Percentiles rank a stretch among this genome's conserved stretches.
These are phyloP conservation scores for Enterocytospora artemiae DNA, from an alignment of 371 early-diverging fungal species.

Conservation along the genomic window DNA sequence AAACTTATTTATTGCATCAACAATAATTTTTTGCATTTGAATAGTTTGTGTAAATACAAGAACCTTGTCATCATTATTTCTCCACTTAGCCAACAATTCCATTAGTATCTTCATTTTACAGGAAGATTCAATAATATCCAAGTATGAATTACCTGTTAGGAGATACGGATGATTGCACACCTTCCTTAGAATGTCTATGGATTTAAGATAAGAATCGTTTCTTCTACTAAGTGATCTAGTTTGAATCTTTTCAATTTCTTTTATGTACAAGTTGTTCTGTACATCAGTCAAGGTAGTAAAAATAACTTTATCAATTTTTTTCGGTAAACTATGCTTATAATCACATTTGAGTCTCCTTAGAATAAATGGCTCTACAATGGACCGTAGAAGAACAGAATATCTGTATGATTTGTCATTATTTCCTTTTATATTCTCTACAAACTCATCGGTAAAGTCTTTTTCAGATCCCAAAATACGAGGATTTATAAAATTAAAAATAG, in stretches of 20 bases:
- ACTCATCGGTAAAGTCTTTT: slow-evolving; percentile 67
- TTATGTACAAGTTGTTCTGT: slow-evolving; percentile 68
- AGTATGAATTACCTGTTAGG: background rate
- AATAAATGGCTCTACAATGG: slow-evolving; percentile 79
- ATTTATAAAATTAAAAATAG: slow-evolving; percentile 79
- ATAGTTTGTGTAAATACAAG: slow-evolving; percentile 85
- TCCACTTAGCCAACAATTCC: slow-evolving; percentile 72
- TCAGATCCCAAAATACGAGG: slow-evolving; percentile 81
- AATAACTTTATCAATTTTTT: slow-evolving; percentile 77
- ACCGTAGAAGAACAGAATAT: slow-evolving; percentile 73
- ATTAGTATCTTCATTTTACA: slow-evolving; percentile 36
- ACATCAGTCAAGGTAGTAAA: slow-evolving; percentile 72
- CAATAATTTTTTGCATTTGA: slow-evolving; percentile 84
- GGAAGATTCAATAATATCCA: slow-evolving; percentile 11
- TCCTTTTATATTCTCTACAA: slow-evolving; percentile 67
- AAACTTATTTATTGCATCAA: slow-evolving; percentile 48
- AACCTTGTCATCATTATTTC: slow-evolving; percentile 69
- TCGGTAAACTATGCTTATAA: slow-evolving; percentile 75
- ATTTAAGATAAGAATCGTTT: slow-evolving; percentile 68
- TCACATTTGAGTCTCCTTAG: slow-evolving; percentile 79
- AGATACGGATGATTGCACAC: slow-evolving; percentile 86
- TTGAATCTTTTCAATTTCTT: slow-evolving; percentile 64
- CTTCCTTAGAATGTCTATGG: slow-evolving; percentile 82
- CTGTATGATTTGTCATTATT: slow-evolving; percentile 80
- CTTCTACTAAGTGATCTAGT: slow-evolving; percentile 70